Evolutionary conservation across 352 stramenopile species (phyloP), one percentile per base, ranked within the genome.

Genomic region (Pythium aquatile): DNA sequence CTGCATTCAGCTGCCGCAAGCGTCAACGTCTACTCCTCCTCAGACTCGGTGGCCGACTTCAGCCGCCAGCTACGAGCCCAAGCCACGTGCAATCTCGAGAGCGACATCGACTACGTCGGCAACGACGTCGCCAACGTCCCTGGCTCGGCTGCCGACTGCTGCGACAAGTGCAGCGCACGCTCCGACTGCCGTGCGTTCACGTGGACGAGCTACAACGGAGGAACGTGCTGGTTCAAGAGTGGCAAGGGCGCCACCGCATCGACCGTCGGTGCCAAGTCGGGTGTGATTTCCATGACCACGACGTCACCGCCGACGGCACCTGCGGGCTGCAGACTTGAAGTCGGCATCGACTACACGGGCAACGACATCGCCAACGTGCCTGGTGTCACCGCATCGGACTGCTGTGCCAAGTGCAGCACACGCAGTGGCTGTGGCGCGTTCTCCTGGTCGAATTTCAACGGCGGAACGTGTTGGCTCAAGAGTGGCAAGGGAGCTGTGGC

Each of bases 51-150:
- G 2, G 39, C 11, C 39, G 39, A 24, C 39, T 20, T 24, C 2
- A 47, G 39, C 14, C 39, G 39, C 2, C 39, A 10, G 11, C 39
- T 47, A 2, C 4, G 3, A 1, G 39, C 39, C 8, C 13, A 47
- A 24, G 14, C 39, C 16, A 8, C 17, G 17, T 62, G 54, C 55
- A 51, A 26, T 33, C 57, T 67, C 37, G 63, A 78, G 30, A 24
- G 58, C 33, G 49, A 62, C 57, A 40, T 70, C 10, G 69, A 79
- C 57, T 79, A 71, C 49, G 24, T 42, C 5, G 69, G 69, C 37
- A 73, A 70, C 62, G 70, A 79, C 69, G 59, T 76, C 28, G 59
- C 52, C 29, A 58, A 48, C 33, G 46, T 52, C 14, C 44, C 29
- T 1, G 40, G 40, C 4, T 20, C 47, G 6, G 58, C 42, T 0